phyloP scores from a whole-genome alignment of 306 rosid genomes.

The Vigna radiata region DNA sequence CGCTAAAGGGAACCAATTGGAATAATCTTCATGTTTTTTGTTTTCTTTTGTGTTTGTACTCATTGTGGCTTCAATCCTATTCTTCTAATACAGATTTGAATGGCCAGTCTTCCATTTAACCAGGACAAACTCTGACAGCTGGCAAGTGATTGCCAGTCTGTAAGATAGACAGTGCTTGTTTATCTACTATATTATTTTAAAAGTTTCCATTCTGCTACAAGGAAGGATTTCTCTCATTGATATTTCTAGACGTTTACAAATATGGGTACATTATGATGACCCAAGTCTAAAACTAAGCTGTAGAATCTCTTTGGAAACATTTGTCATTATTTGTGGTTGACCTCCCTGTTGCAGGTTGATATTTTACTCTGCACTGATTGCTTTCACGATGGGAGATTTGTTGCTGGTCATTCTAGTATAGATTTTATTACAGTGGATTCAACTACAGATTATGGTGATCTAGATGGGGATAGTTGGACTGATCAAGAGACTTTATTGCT shows the following conservation, averaged over 20 bases:
- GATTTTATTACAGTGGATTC: constrained; percentile 11
- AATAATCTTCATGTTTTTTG: neutral
- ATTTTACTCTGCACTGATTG: constrained; percentile 16
- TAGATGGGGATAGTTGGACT: constrained; percentile 5
- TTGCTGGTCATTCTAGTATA: constrained; percentile 7
- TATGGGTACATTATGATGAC: constrained; percentile 4
- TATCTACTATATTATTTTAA: neutral
- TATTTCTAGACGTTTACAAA: neutral
- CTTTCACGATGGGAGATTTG: constrained; percentile 13
- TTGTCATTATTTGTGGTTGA: neutral
- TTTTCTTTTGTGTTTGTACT: neutral
- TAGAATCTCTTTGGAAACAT: neutral
- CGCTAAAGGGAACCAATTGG: neutral
- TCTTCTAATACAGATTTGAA: neutral
- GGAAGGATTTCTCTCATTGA: neutral
- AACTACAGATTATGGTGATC: neutral
- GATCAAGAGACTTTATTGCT: constrained; percentile 5
- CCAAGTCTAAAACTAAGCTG: neutral
- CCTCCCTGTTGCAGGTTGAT: constrained; percentile 5
- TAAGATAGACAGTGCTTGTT: neutral
- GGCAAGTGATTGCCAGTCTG: neutral
- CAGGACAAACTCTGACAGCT: neutral
- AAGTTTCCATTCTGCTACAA: neutral
- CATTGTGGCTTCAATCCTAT: neutral
- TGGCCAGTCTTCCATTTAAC: constrained; percentile 3